phyloP scores from a whole-genome alignment of 345 rosid genomes.

The Eucalyptus viminalis region DNA sequence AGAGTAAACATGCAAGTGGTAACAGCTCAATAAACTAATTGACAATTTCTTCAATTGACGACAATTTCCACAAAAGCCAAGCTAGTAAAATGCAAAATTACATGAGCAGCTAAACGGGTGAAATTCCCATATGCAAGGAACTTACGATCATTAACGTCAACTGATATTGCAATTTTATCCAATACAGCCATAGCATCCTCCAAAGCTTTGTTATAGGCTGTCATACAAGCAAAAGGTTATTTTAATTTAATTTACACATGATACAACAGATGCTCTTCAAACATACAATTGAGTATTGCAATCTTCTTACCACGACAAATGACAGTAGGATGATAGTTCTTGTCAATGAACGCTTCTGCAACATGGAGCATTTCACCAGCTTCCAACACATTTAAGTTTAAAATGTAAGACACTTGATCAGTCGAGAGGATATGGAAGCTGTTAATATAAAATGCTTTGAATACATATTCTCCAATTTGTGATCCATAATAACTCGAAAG shows the following conservation, averaged over 20 bases:
- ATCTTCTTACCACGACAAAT: slow-evolving; percentile 65
- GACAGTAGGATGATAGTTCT: slow-evolving; percentile 89
- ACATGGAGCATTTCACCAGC: slow-evolving; percentile 99
- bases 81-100: not conserved
- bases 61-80: not conserved
- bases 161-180: slow-evolving; percentile 83
- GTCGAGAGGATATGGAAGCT: not conserved
- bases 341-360: slow-evolving; percentile 85
- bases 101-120: not conserved
- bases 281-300: not conserved
- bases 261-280: not conserved
- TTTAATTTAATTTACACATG: not conserved
- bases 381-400: slow-evolving; percentile 3
- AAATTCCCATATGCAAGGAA: not conserved
- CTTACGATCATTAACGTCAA: slow-evolving; percentile 83
- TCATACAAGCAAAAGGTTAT: not conserved
- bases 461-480: not conserved
- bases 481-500: not conserved
- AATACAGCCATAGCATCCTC: slow-evolving; percentile 90
- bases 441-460: not conserved
- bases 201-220: slow-evolving; percentile 89
- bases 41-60: not conserved
- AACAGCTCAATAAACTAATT: not conserved
- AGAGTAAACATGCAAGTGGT: not conserved
- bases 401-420: not conserved